Evolutionary conservation across 2,329 filamentous ascomycete species (phyloP), one percentile per base, ranked within the genome.

Genomic region (Cryphonectria radicalis): DNA sequence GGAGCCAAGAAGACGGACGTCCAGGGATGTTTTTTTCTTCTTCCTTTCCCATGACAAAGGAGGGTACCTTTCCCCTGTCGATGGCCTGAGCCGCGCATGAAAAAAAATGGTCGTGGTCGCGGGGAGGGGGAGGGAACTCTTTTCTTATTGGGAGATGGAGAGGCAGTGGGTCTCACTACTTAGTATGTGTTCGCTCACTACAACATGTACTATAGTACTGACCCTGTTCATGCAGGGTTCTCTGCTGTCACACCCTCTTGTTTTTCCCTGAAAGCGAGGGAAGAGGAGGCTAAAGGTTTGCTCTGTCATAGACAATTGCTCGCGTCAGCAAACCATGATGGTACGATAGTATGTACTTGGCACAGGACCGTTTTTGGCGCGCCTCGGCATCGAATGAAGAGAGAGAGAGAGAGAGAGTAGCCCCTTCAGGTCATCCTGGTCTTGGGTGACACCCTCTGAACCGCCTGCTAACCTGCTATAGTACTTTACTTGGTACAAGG

Each of bases 31-130:
- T n/a, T 50, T 50, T n/a, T n/a, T 19, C n/a, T n/a, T n/a, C n/a
- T n/a, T n/a, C n/a, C 22, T 57, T 63, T 63, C 65, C 53, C 40
- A 53, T 42, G 60, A 65, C 59, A 53, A 64, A 65, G 66, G 22
- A 64, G 69, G 42, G 32, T 40, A 40, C 28, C 35, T 35, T 35
- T 63, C 57, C 46, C 63, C 65, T 40, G 60, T 70, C n/a, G 32
- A 67, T 70, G 70, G 70, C 57, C 68, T 70, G 70, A 70, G 64
- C 64, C 46, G 70, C 68, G 64, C 67, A 68, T 70, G 60, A 62
- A 63, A 67, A 59, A 53, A 57, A 60, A 17, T 8, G 42, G 68
- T 28, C 37, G 50, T 35, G 46, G 42, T 11, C 43, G 55, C 37
- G 55, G 55, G 28, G 57, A n/a, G 25, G 25, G 19, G 25, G n/a